Conservation (phyloP, 169 alveolate genomes). For the Cryptosporidium parvum region DNA sequence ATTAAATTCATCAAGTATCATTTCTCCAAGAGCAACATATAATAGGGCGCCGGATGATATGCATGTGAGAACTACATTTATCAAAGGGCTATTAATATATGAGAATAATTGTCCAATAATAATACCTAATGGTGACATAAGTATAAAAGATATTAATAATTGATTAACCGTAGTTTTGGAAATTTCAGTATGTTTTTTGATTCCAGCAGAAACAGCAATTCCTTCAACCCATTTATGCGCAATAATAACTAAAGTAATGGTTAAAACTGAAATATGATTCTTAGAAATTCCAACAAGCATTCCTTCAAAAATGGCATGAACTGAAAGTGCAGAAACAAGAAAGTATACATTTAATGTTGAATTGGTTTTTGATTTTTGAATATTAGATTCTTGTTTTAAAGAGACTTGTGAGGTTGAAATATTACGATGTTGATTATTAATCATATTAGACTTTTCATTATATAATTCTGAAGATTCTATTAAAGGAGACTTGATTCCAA, state of each 20-base stretch:
- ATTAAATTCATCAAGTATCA: slow-evolving; percentile 67
- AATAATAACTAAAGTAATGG: slow-evolving; percentile 40
- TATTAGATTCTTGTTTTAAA: not conserved
- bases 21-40: slow-evolving; percentile 73
- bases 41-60: slow-evolving; percentile 62
- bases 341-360: slow-evolving; percentile 52
- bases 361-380: not conserved
- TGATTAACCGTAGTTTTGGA: slow-evolving; percentile 28
- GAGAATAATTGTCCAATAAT: slow-evolving; percentile 63
- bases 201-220: slow-evolving; percentile 74
- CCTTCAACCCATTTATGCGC: slow-evolving; percentile 76
- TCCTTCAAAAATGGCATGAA: slow-evolving; percentile 67
- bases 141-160: slow-evolving; percentile 34
- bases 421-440: not conserved
- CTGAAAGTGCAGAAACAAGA: slow-evolving; percentile 67
- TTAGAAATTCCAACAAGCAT: slow-evolving; percentile 70
- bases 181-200: slow-evolving; percentile 63
- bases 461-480: not conserved
- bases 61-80: slow-evolving; percentile 47
- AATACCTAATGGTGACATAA: slow-evolving; percentile 69
- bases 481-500: slow-evolving; percentile 6
- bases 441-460: not conserved
- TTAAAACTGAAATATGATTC: slow-evolving; percentile 25
- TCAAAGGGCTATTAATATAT: slow-evolving; percentile 43
- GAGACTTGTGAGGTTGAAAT: not conserved